These are phyloP conservation scores for Ambrosiella xylebori DNA, from an alignment of 2,329 filamentous ascomycete species.

Conservation along the genomic window DNA sequence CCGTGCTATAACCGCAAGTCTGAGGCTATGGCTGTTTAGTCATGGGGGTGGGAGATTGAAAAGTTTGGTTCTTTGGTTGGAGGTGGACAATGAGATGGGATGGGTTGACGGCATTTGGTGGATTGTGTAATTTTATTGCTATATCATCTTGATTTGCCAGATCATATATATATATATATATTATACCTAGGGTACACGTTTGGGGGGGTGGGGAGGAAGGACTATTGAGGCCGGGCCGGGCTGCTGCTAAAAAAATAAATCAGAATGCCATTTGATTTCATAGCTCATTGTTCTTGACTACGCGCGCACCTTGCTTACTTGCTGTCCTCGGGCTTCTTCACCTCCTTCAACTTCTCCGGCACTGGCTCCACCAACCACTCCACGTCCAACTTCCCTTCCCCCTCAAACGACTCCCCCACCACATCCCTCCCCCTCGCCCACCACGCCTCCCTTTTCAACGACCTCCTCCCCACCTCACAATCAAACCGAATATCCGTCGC, in stretches of 20 bases:
- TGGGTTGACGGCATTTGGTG: not conserved
- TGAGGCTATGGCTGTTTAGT: constrained; percentile 36
- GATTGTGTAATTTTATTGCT: no score
- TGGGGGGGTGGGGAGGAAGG: no score
- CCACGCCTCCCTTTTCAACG: constrained; percentile 51
- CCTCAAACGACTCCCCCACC: constrained; percentile 16
- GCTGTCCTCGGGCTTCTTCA: not conserved
- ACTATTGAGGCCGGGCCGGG: no score
- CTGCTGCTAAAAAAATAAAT: no score
- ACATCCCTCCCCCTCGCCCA: constrained; percentile 24
- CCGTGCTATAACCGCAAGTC: constrained; percentile 43
- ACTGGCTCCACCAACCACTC: constrained; percentile 22
- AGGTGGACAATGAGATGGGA: not conserved
- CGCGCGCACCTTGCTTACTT: no score
- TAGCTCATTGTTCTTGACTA: no score
- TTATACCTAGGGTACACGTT: not conserved
- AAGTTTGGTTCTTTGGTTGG: not conserved
- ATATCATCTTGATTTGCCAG: no score
- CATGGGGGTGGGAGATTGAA: not conserved
- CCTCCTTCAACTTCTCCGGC: not conserved
- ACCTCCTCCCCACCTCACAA: constrained; percentile 63
- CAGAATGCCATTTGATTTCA: no score
- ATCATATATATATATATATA: not conserved
- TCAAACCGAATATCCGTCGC: constrained; percentile 79
- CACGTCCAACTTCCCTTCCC: constrained; percentile 20